These are phyloP conservation scores for Colletotrichum tanaceti DNA, from an alignment of 2,329 filamentous ascomycete species.

Conservation along the genomic window DNA sequence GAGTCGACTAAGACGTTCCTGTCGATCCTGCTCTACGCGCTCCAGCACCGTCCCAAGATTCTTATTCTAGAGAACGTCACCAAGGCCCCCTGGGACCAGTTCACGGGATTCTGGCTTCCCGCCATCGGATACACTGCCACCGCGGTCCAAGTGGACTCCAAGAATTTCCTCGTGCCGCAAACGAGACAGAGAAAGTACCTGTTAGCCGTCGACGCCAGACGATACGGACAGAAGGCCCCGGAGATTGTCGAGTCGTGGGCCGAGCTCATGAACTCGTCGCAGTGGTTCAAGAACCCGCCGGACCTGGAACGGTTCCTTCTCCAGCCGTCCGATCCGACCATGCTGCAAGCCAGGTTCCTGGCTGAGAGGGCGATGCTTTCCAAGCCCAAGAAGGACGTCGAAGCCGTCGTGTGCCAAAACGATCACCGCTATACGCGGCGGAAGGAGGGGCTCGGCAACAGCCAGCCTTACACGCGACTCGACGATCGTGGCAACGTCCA, in stretches of 20 bases:
- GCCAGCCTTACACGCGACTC: conserved; percentile 70
- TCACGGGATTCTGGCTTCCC: conserved; percentile 54
- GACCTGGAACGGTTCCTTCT: conserved; percentile 72
- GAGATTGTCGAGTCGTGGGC: conserved; percentile 56
- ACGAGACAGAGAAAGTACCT: conserved; percentile 72
- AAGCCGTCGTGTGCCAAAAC: conserved; percentile 69
- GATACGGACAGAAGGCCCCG: conserved; percentile 45
- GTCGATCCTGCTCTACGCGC: conserved; percentile 68
- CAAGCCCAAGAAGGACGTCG: conserved; percentile 48
- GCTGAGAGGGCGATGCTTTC: conserved; percentile 52
- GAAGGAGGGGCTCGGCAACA: conserved; percentile 61
- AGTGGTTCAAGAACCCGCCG: conserved; percentile 62
- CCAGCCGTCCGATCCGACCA: conserved; percentile 63
- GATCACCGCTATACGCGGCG: conserved; percentile 69
- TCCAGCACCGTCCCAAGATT: conserved; percentile 67
- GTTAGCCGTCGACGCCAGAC: conserved; percentile 62
- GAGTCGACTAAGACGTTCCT: conserved; percentile 75
- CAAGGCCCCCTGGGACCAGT: conserved; percentile 67
- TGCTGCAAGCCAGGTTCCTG: conserved; percentile 62
- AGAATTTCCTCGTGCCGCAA: conserved; percentile 79
- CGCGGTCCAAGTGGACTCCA: conserved; percentile 70
- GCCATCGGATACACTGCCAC: conserved; percentile 66
- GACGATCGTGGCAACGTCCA: conserved; percentile 61
- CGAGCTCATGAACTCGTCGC: conserved; percentile 57
- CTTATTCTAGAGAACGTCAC: conserved; percentile 80